phyloP scores from a whole-genome alignment of 148 eudicot genomes.

The Heliamphora exappendiculata region DNA sequence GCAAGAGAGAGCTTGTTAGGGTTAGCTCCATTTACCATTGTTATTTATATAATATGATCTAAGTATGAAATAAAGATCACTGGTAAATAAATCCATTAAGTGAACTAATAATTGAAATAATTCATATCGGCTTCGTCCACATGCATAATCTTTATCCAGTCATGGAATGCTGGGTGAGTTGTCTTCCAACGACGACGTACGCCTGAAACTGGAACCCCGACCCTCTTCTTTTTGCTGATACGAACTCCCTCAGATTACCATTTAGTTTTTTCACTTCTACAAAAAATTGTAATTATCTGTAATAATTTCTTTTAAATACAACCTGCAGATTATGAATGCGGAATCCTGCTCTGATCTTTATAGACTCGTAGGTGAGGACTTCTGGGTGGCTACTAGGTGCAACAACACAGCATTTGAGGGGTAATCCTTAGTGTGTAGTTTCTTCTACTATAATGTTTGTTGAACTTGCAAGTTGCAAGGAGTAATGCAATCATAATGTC shows the following conservation, averaged over 20 bases:
- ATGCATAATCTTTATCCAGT: no score
- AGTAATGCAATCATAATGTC: neutral
- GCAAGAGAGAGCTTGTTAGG: no score
- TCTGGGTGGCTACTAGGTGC: conserved; percentile 96
- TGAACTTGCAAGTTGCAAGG: neutral
- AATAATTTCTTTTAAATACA: neutral
- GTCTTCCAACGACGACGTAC: no score
- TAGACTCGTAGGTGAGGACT: conserved; percentile 74
- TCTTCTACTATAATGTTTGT: conserved; percentile 1
- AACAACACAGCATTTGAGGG: conserved; percentile 73
- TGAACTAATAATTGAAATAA: no score
- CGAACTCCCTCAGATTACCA: conserved; percentile 1
- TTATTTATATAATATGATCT: no score
- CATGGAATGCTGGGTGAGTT: no score
- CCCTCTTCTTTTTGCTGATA: neutral
- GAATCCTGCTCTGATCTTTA: conserved; percentile 83
- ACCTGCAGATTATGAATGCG: conserved; percentile 61
- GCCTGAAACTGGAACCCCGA: no score
- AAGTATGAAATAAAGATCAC: no score
- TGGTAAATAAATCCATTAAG: no score
- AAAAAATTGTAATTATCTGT: neutral
- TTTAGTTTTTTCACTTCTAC: neutral
- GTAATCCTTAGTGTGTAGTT: conserved; percentile 31
- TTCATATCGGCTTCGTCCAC: no score
- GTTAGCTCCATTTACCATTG: no score